A percentile compares a stretch with the other conserved stretches of the same genome.
Evolutionary conservation across 148 eudicot species (phyloP).

Genomic region (Amaranthus hypochondriacus): DNA sequence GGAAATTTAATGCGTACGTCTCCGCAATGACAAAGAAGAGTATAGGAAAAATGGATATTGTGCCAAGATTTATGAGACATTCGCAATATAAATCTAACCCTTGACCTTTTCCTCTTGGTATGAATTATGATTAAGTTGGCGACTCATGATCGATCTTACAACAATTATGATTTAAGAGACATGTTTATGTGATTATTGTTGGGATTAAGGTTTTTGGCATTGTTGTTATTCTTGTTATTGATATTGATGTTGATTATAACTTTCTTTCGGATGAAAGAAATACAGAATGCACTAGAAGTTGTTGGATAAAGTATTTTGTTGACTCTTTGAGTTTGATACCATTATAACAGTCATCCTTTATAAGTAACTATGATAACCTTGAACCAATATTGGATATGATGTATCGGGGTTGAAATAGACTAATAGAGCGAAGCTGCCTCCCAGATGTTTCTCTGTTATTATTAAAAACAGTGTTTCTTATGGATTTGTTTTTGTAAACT

Average conservation of each 20-base stretch:
- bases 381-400: background rate
- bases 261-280: too few species aligned
- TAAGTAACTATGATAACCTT: background rate
- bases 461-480: background rate
- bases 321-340: conserved; percentile 3
- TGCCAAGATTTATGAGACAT: too few species aligned
- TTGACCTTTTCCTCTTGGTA: background rate
- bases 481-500: background rate
- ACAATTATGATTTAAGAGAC: too few species aligned
- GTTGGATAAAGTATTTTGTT: background rate
- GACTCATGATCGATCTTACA: background rate
- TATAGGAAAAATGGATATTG: background rate
- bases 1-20: background rate
- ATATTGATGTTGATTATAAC: too few species aligned
- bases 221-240: too few species aligned
- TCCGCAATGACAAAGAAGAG: background rate
- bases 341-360: background rate
- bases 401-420: background rate
- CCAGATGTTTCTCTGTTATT: background rate
- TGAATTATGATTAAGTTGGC: background rate
- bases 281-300: too few species aligned
- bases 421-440: background rate
- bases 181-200: too few species aligned
- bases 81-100: background rate
- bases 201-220: too few species aligned